phyloP scores from a whole-genome alignment of 371 early-diverging fungal species.

The Syncephalastrum monosporum region DNA sequence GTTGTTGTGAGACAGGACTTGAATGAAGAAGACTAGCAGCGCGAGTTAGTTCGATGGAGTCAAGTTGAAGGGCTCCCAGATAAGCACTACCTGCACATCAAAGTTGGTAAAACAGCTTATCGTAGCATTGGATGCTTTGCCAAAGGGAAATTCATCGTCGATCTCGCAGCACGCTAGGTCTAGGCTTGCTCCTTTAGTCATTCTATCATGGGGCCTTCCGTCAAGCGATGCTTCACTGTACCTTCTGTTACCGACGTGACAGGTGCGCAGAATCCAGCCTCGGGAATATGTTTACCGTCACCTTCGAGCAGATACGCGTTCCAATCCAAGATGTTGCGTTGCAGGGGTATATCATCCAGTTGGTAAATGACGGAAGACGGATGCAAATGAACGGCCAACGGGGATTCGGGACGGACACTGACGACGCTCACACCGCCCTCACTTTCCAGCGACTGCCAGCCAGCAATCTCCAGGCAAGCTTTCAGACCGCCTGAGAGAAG shows the following conservation, averaged over 20 bases:
- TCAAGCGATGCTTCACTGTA: conserved; percentile 3
- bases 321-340: conserved; percentile 53
- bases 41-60: no score
- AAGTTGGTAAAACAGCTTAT: conserved; percentile 54
- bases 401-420: conserved; percentile 52
- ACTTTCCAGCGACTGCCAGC: conserved; percentile 54
- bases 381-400: conserved; percentile 48
- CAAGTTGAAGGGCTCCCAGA: no score
- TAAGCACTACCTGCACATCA: no score
- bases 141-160: conserved; percentile 49
- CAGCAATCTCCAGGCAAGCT: conserved; percentile 37
- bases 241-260: conserved; percentile 5
- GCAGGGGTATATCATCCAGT: conserved; percentile 46
- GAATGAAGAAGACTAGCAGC: background rate
- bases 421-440: conserved; percentile 64
- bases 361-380: conserved; percentile 49
- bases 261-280: conserved; percentile 45
- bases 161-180: conserved; percentile 53
- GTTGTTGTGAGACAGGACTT: no score
- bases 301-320: conserved; percentile 38
- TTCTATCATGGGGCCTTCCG: conserved; percentile 3
- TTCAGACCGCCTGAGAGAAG: conserved; percentile 55
- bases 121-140: conserved; percentile 42
- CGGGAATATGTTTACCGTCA: conserved; percentile 16
- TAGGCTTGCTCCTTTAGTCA: background rate